phyloP scores from a whole-genome alignment of 179 eudicot genomes.

The Spergularia azorica region DNA sequence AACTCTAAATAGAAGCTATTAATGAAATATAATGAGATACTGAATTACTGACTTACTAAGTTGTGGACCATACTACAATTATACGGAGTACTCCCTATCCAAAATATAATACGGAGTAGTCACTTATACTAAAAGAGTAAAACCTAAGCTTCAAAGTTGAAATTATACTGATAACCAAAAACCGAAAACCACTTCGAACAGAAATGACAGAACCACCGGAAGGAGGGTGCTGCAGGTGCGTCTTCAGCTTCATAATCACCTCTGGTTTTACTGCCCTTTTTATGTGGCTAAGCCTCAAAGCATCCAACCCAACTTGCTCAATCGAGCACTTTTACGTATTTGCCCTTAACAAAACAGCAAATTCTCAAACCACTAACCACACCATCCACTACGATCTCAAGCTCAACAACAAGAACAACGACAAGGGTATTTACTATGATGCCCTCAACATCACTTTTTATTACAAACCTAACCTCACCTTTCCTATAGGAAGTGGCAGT shows the following conservation, averaged over 20 bases:
- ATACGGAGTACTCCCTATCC: too few relatives aligned
- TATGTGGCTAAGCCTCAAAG: constrained; percentile 29
- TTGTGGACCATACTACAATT: too few relatives aligned
- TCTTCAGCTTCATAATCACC: constrained; percentile 24
- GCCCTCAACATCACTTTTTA: constrained; percentile 34
- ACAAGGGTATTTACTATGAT: constrained; percentile 44
- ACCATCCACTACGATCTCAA: constrained; percentile 32
- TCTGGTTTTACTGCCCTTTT: constrained; percentile 25
- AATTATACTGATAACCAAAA: too few relatives aligned
- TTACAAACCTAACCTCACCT: constrained; percentile 22
- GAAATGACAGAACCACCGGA: constrained; percentile 9
- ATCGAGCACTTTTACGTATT: constrained; percentile 35
- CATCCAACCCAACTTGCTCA: constrained; percentile 21
- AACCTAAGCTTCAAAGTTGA: too few relatives aligned
- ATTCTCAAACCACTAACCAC: constrained; percentile 8
- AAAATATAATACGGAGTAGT: too few relatives aligned
- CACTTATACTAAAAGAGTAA: too few relatives aligned
- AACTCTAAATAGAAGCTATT: too few relatives aligned
- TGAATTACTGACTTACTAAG: too few relatives aligned
- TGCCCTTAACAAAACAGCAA: constrained; percentile 32
- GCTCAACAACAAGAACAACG: constrained; percentile 32
- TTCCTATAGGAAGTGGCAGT: constrained; percentile 23
- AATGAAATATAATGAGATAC: too few relatives aligned
- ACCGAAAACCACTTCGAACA: too few relatives aligned
- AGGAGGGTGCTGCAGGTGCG: constrained; percentile 23